A percentile compares a stretch with the other conserved stretches of the same genome.
phyloP scores from a whole-genome alignment of 164 flowering plant genomes.

The Piper longum region DNA sequence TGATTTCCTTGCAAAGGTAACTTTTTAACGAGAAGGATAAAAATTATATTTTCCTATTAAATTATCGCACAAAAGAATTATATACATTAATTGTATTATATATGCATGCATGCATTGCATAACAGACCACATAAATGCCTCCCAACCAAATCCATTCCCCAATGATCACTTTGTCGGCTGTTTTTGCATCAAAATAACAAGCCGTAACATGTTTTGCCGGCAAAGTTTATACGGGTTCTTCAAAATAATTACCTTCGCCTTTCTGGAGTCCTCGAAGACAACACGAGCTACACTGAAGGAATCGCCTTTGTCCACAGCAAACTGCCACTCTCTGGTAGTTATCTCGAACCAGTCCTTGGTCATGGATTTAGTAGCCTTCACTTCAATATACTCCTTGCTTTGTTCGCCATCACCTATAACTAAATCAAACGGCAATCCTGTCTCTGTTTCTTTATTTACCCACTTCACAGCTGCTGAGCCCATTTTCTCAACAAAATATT shows the following conservation, averaged over 20 bases:
- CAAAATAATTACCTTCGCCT: conserved; percentile 39
- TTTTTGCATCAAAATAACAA: conserved; percentile 50
- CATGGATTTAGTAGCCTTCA: conserved; percentile 62
- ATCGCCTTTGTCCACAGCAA: conserved; percentile 67
- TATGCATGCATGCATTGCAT: too few species aligned
- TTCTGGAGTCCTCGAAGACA: conserved; percentile 22
- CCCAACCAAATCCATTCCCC: too few species aligned
- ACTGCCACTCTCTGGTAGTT: conserved; percentile 71
- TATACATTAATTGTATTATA: too few species aligned
- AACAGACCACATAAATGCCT: too few species aligned
- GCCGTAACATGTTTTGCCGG: conserved; percentile 34
- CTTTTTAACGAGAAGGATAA: too few species aligned
- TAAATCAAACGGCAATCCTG: conserved; percentile 79
- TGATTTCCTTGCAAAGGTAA: too few species aligned
- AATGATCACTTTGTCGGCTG: conserved; percentile 7
- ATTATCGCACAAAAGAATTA: too few species aligned
- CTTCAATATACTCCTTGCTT: conserved; percentile 56
- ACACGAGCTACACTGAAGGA: conserved; percentile 68
- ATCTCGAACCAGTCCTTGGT: conserved; percentile 78
- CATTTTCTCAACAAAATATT: conserved; percentile 30
- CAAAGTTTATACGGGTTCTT: conserved; percentile 56
- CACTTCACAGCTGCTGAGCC: conserved; percentile 39
- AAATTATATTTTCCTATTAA: too few species aligned
- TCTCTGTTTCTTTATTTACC: conserved; percentile 65
- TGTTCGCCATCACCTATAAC: conserved; percentile 27